Evolutionary conservation across 371 early-diverging fungal genomes (phyloP), one percentile per base, ranked within the genome.

Genomic region (Batkoa obscura): DNA sequence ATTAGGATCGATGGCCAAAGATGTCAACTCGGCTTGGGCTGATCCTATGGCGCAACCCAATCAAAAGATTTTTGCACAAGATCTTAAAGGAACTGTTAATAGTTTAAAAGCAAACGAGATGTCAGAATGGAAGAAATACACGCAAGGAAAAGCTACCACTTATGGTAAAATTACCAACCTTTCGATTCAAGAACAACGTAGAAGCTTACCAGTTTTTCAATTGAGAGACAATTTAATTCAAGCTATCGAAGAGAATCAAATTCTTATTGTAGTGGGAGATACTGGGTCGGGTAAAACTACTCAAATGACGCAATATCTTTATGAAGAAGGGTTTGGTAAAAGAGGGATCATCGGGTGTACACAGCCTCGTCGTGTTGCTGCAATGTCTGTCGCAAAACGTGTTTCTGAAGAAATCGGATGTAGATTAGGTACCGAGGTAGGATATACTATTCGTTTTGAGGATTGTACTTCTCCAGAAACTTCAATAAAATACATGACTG

Each of bases 241-340:
- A 53, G 94, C 93, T 13, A 75, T 98, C 10, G 65, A 68, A 30
- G 80, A 87, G 61, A 85, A 95, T 65, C 95, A 94, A 71, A 76
- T 94, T 54, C 60, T 95, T 63, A 78, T 96, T 57, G 90, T 89
- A 0, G 86, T 95, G 23, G 97, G 96, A 39, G 97, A 97, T 58
- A 99, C 99, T 1, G 99, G 99, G 4, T 93, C 96, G 8, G 99
- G 99, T 32, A 99, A 99, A 68, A 98, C 99, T 0, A 99, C 99
- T 3, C 99, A 98, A 69, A 89, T 99, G 83, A 92, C 99, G 3
- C 98, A 99, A 69, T 99, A 96, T 63, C 69, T 99, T 52, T 82
- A 84, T 10, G 95, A 98, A 67, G 90, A 89, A 65, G 93, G 93
- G 0, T 92, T 87, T 63, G 78, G 84, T 0, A 67, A 72, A 23